Base-by-base conservation (phyloP, 306 rosid genomes). In the Urtica urens region DNA sequence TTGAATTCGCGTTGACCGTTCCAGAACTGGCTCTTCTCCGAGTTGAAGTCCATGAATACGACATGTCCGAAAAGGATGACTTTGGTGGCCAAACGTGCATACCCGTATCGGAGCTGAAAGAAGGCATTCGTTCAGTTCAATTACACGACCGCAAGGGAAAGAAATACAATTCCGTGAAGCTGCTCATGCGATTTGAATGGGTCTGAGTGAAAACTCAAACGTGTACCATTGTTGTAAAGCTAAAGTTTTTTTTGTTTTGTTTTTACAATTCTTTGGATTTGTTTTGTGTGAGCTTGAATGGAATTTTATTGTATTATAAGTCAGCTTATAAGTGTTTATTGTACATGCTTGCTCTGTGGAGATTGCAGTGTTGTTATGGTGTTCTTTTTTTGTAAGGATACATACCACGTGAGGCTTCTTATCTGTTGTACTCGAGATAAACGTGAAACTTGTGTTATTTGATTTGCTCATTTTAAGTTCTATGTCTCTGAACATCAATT, bases 11-110 rank as follows among this genome's bases (percentile, higher is more conserved):
- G 3, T 68, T 85, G 4, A 65, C 77, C 0, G 83, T 78, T 64
- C 99, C 99, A 0, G 96, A 92, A 62, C 49, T 92, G 5, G 96
- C 99, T 23, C 39, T 92, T 44, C 85, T 92, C 49, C 87, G 96
- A 7, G 64, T 92, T 4, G 99, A 92, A 75, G 99, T 86, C 62
- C 99, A 82, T 4, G 96, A 92, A 70, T 78, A 92, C 8, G 99
- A 92, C 85, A 69, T 82, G 94, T 85, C 99, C 10, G 96, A 92
- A 55, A 92, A 77, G 71, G 99, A 92, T 28, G 99, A 92, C 68
- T 92, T 92, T 25, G 99, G 96, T 39, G 99, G 99, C 49, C 99
- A 92, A 66, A 66, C 87, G 19, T 79, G 96, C 53, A 71, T 92
- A 4, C 99, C 99, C 2, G 70, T 92, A 18, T 50, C 65, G 2